phyloP scores from a whole-genome alignment of 1,284 basidiomycete species.

The Sporisorium graminicola region DNA sequence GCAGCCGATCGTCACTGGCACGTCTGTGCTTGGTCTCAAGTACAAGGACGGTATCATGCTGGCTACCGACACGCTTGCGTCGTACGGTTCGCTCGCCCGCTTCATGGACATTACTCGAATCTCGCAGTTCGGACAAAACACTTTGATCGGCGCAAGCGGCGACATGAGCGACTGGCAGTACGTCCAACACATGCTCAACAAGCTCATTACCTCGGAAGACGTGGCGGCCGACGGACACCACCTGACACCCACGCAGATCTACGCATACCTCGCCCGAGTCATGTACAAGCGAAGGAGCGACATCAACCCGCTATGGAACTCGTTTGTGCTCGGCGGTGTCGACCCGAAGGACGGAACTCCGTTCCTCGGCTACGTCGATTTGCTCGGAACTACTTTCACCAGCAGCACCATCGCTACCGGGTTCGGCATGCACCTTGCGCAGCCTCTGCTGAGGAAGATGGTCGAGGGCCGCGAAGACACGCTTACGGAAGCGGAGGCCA shows the following conservation, averaged over 20 bases:
- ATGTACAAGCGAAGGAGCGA: conserved; percentile 91
- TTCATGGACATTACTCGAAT: conserved; percentile 96
- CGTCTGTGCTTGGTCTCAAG: conserved; percentile 91
- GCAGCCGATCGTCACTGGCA: conserved; percentile 96
- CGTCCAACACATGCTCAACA: conserved; percentile 77
- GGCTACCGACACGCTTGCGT: conserved; percentile 97
- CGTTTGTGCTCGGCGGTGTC: conserved; percentile 82
- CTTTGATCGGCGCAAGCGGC: conserved; percentile 90
- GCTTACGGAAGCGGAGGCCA: conserved; percentile 84
- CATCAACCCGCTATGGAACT: conserved; percentile 96
- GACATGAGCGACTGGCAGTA: conserved; percentile 99
- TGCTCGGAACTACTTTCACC: conserved; percentile 95
- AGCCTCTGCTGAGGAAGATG: conserved; percentile 89
- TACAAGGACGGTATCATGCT: conserved; percentile 98
- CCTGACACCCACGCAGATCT: conserved; percentile 89
- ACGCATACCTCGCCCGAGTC: conserved; percentile 89
- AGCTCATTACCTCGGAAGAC: conserved; percentile 76
- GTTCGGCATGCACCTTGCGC: conserved; percentile 93
- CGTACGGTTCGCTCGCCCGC: conserved; percentile 95
- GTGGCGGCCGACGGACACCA: conserved; percentile 84
- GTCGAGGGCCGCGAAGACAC: conserved; percentile 84
- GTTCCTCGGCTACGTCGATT: conserved; percentile 87
- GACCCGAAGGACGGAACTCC: conserved; percentile 54
- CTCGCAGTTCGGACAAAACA: conserved; percentile 81
- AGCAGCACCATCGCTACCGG: conserved; percentile 96